Conservation (phyloP, 371 early-diverging fungal genomes). For the Amoeboaphelidium protococcarum region DNA sequence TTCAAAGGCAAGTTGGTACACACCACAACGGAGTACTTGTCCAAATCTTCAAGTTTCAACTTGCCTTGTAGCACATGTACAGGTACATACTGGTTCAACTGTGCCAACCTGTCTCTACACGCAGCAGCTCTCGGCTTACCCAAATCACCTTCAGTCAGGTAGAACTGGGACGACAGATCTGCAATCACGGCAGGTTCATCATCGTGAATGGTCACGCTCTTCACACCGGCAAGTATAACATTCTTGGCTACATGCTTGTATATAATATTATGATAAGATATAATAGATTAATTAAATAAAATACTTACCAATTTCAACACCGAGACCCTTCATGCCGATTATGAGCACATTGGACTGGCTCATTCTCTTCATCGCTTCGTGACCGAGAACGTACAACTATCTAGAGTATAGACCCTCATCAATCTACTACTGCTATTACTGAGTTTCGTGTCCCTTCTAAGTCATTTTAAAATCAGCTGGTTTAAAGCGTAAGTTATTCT, state of each 20-base stretch:
- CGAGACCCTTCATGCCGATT: conserved; percentile 86
- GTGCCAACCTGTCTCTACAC: conserved; percentile 55
- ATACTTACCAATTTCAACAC: conserved; percentile 78
- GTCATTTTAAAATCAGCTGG: too few species aligned
- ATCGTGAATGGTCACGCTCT: conserved; percentile 86
- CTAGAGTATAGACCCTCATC: conserved; percentile 19
- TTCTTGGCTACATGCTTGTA: conserved; percentile 62
- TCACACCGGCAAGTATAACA: conserved; percentile 95
- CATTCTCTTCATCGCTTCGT: conserved; percentile 99
- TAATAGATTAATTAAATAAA: not conserved
- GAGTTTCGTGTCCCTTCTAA: too few species aligned
- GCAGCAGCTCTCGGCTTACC: conserved; percentile 69
- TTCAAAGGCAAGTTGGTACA: conserved; percentile 45
- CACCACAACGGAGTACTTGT: conserved; percentile 42
- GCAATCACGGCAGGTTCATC: conserved; percentile 32
- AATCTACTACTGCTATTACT: too few species aligned
- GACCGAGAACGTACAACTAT: conserved; percentile 69
- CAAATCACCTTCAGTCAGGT: conserved; percentile 58
- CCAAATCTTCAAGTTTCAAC: conserved; percentile 35
- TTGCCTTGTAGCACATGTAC: conserved; percentile 53
- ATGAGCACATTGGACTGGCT: conserved; percentile 83
- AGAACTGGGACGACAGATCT: conserved; percentile 88
- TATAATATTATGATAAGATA: not conserved
- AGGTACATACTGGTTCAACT: conserved; percentile 93
- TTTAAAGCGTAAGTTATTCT: too few species aligned